Percentiles rank a stretch among this genome's conserved stretches.
Conservation (phyloP, 306 rosid genomes). For the Fagus crenata region DNA sequence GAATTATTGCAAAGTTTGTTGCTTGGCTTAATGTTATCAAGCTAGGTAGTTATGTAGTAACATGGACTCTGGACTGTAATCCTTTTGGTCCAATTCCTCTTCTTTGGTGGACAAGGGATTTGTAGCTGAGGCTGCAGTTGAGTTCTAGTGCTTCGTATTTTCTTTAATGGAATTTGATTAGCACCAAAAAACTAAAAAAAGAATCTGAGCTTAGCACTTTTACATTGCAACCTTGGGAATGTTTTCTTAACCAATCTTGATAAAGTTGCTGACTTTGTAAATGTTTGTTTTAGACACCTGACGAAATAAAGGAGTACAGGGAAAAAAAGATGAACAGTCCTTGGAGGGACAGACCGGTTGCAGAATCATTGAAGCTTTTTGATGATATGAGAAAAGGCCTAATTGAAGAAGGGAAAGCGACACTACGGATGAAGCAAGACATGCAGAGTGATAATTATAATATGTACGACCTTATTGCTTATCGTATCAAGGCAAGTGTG, state of each 20-base stretch:
- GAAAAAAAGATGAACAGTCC: conserved; percentile 97
- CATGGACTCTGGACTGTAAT: neutral
- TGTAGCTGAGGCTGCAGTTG: neutral
- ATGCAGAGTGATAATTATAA: conserved; percentile 97
- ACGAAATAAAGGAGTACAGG: conserved; percentile 84
- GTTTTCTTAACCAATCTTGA: conserved; percentile 12
- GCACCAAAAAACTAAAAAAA: neutral
- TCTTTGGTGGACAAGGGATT: neutral
- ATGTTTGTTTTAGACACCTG: conserved; percentile 67
- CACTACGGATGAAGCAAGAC: conserved; percentile 98
- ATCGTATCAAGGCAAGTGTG: conserved; percentile 76
- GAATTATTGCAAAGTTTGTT: conserved; percentile 9
- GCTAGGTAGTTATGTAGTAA: neutral
- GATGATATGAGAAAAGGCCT: conserved; percentile 85
- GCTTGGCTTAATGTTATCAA: conserved; percentile 14
- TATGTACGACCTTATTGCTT: conserved; percentile 98
- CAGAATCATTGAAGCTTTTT: conserved; percentile 79
- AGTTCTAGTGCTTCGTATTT: neutral
- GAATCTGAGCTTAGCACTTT: neutral
- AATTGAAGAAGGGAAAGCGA: conserved; percentile 93
- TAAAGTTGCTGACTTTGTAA: conserved; percentile 17
- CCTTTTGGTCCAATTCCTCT: neutral
- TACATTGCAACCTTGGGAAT: neutral
- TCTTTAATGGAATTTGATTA: neutral
- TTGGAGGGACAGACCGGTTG: conserved; percentile 89